These are phyloP conservation scores for Teunomyces aglyptinius DNA, from an alignment of 805 yeast species.

Conservation along the genomic window DNA sequence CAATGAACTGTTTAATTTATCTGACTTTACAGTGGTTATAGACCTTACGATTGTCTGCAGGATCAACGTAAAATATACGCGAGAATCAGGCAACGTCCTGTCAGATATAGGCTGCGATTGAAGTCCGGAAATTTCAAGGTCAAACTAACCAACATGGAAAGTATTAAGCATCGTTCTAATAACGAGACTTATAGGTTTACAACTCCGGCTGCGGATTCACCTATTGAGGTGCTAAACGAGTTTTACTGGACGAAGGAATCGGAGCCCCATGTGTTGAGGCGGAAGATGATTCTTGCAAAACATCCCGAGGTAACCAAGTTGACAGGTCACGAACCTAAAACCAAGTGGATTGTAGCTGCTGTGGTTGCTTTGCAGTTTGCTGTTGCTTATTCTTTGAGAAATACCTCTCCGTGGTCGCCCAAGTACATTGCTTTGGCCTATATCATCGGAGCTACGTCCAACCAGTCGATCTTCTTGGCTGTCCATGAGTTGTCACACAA, in stretches of 20 bases:
- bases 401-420: conserved; percentile 51
- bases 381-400: conserved; percentile 59
- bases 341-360: conserved; percentile 68
- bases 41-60: not conserved
- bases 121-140: not conserved
- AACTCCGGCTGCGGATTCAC: conserved; percentile 42
- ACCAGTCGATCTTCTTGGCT: conserved; percentile 80
- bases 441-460: conserved; percentile 79
- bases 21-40: not conserved
- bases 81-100: conserved; percentile 1
- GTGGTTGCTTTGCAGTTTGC: conserved; percentile 70
- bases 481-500: conserved; percentile 89
- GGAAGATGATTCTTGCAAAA: conserved; percentile 68
- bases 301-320: conserved; percentile 79
- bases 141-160: conserved; percentile 10
- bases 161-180: conserved; percentile 26
- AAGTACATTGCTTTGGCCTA: conserved; percentile 66
- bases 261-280: conserved; percentile 77
- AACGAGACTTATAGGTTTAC: conserved; percentile 28
- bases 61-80: not conserved
- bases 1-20: not conserved
- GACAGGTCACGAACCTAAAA: conserved; percentile 82
- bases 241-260: conserved; percentile 81
- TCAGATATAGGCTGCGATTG: not conserved
- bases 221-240: conserved; percentile 49